These are phyloP conservation scores for Alternaria ethzedia DNA, from an alignment of 2,329 filamentous ascomycete genomes.

Conservation along the genomic window DNA sequence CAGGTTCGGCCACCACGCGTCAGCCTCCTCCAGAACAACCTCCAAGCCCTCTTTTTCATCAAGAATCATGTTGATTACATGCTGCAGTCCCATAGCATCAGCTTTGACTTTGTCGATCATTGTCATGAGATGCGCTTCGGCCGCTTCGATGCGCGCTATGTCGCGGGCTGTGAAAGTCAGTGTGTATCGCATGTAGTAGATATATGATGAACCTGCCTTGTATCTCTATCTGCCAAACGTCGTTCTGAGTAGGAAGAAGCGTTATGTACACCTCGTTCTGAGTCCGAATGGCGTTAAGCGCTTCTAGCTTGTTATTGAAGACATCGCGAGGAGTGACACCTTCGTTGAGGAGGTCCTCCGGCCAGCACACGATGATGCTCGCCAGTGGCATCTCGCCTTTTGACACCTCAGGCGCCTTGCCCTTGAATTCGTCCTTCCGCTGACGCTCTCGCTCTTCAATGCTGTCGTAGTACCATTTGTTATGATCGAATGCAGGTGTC, in stretches of 20 bases:
- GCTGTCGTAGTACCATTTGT: slow-evolving; percentile 32
- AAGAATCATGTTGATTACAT: slow-evolving; percentile 31
- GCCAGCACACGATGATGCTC: slow-evolving; percentile 25
- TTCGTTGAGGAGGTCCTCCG: slow-evolving; percentile 22
- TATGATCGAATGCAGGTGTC: slow-evolving; percentile 26
- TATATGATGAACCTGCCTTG: neutral
- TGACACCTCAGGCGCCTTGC: slow-evolving; percentile 15
- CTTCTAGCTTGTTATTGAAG: slow-evolving; percentile 38
- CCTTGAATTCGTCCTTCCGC: slow-evolving; percentile 30
- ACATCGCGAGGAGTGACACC: slow-evolving; percentile 27
- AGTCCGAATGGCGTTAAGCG: slow-evolving; percentile 35
- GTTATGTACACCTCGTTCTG: slow-evolving; percentile 38
- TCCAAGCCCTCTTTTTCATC: slow-evolving; percentile 34
- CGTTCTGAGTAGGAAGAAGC: slow-evolving; percentile 9
- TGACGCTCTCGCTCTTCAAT: slow-evolving; percentile 21
- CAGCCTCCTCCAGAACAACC: slow-evolving; percentile 23
- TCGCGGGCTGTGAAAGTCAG: slow-evolving; percentile 11
- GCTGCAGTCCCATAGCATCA: slow-evolving; percentile 14
- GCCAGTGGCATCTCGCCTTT: slow-evolving; percentile 8
- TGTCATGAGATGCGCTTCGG: slow-evolving; percentile 26
- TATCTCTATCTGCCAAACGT: slow-evolving; percentile 30
- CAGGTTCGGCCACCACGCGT: slow-evolving; percentile 36
- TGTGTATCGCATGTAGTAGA: neutral
- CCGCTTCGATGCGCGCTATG: slow-evolving; percentile 19
- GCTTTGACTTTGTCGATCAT: slow-evolving; percentile 27